Base-by-base conservation (phyloP, 805 yeast species). In the Saccharomyces cerevisiae region DNA sequence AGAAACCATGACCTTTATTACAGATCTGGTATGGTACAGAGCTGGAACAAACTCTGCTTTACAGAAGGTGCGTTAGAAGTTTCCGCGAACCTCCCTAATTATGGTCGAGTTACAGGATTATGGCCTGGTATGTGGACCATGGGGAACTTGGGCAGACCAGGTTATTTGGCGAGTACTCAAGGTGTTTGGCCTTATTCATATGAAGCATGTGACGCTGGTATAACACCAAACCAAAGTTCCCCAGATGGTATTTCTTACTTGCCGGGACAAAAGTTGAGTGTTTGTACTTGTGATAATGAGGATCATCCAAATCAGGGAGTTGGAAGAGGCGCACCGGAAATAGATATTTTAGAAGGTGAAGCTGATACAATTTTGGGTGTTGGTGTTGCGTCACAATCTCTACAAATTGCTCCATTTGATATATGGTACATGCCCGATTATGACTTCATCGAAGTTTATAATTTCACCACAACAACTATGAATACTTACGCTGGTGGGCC, bases 61-160 rank as follows among this genome's bases (percentile, higher is more conserved):
- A 84, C 95, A 3, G 89, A 89, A 65, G 97, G 97, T 50, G 68
- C 75, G 46, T 62, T 90, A 59, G 96, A 88, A 66, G 80, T 86
- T 4, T 82, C 89, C 9, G 92, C 87, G 0, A 78, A 79, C 55
- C 72, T 91, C 57, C 96, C 97, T 32, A 88, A 89, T 58, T 80
- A 79, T 61, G 96, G 96, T 62, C 74, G 81, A 53, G 77, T 84
- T 30, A 75, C 85, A 4, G 98, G 98, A 22, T 74, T 91, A 59
- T 91, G 98, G 98, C 97, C 98, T 1, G 98, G 97, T 76, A 62
- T 89, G 55, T 91, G 97, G 97, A 79, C 96, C 4, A 76, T 91
- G 82, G 97, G 97, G 48, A 91, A 91, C 65, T 76, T 91, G 59
- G 98, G 87, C 28, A 81, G 97, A 62, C 95, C 97, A 0, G 98